Base-by-base conservation (phyloP, 2,329 filamentous ascomycete genomes). In the Paecilomyces dactylethromorphus region DNA sequence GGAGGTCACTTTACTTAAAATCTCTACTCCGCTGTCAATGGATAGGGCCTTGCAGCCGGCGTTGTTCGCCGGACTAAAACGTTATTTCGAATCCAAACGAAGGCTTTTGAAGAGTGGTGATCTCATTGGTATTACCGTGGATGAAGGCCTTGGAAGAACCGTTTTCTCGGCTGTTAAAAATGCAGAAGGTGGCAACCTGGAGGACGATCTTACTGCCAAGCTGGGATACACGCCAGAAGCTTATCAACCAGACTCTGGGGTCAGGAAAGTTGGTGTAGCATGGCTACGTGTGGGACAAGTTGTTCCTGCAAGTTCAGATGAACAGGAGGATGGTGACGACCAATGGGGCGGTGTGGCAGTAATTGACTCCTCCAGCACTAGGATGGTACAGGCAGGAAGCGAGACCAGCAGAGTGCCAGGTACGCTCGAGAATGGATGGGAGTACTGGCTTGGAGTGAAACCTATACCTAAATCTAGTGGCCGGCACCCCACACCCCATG, bases 261-360 rank as follows among this genome's bases (percentile, higher is more conserved):
- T 78, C 76, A 64, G 85, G 82, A 73, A 84, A 80, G 66, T 75
- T 32, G 75, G 74, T 31, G 89, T 96, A 21, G 92, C 91, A 7
- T 99, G 94, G 94, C 97, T 97, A 79, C 90, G 87, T 63, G 89
- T 99, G 49, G 88, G 89, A 45, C 89, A 91, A 60, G 87, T 95
- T 33, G 76, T 78, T 53, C 75, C 78, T 8, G 72, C 75, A n/a
- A 66, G 71, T 7, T 65, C 74, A 11, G 74, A 76, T 69, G 65
- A 87, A 78, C 65, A 80, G 68, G 83, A 86, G 33, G 84, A 84
- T 13, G 79, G 84, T 3, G 84, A 87, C 54, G 87, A 90, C 56
- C 79, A 87, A 8, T 99, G 94, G 94, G 91, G 91, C 39, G 89
- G 90, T 1, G 87, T 93, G 45, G 91, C 89, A 2, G 88, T 88